These are phyloP conservation scores for Penicillium steckii DNA, from an alignment of 495 filamentous ascomycete genomes.

Conservation along the genomic window DNA sequence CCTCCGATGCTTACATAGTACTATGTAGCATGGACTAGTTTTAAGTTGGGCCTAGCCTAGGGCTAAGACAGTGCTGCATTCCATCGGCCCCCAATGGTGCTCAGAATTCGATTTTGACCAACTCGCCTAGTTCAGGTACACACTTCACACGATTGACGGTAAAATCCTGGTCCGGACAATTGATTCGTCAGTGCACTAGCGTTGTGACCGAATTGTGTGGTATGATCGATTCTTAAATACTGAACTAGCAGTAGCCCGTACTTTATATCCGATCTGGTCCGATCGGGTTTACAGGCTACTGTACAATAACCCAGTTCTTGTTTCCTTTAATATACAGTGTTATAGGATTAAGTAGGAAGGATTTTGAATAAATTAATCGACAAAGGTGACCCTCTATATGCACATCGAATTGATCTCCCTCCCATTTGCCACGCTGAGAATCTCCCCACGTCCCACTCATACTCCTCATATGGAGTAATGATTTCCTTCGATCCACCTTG, in stretches of 20 bases:
- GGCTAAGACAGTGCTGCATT: too few species aligned
- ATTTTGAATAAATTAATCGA: neutral
- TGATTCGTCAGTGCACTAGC: neutral
- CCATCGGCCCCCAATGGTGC: too few species aligned
- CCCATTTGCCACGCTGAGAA: conserved; percentile 6
- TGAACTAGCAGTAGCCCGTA: neutral
- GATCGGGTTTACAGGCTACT: neutral
- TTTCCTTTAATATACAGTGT: neutral
- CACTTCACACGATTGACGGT: neutral
- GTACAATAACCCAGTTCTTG: neutral
- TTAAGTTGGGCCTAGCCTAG: too few species aligned
- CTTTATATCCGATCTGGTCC: neutral
- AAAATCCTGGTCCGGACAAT: neutral
- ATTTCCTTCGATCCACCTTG: conserved; percentile 13
- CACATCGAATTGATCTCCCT: too few species aligned
- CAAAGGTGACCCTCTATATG: neutral
- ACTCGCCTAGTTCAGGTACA: neutral
- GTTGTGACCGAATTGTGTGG: neutral
- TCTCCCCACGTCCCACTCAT: neutral
- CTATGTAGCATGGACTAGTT: neutral
- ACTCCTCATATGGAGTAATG: conserved; percentile 19
- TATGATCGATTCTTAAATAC: neutral
- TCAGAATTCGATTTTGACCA: neutral
- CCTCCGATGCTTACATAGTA: neutral
- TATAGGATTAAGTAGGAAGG: too few species aligned